These are phyloP conservation scores for Sporothrix euskadiensis DNA, from an alignment of 2,329 filamentous ascomycete species.

Conservation along the genomic window DNA sequence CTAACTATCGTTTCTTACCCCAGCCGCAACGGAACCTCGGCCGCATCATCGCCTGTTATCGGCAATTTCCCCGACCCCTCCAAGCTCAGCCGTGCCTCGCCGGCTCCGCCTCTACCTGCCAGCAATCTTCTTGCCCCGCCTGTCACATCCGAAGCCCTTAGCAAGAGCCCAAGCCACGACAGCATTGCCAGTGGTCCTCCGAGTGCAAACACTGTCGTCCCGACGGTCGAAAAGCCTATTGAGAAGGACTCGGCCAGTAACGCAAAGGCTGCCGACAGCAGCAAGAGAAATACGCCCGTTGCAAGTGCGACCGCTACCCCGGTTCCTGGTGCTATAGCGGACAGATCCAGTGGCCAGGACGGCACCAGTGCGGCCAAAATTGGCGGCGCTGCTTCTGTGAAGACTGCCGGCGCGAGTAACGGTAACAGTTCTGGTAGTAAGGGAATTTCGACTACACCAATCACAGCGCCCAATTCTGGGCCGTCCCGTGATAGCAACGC, in stretches of 20 bases:
- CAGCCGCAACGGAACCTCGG: constrained; percentile 51
- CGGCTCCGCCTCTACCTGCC: constrained; percentile 46
- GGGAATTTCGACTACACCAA: neutral
- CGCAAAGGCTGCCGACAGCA: neutral
- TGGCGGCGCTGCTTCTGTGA: neutral
- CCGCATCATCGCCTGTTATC: constrained; percentile 74
- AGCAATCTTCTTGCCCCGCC: constrained; percentile 12
- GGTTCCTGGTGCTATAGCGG: neutral
- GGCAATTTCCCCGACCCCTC: constrained; percentile 65
- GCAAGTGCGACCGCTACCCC: neutral
- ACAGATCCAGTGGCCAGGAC: neutral
- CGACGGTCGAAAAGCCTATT: neutral
- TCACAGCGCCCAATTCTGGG: neutral
- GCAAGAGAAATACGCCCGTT: neutral
- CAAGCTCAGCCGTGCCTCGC: constrained; percentile 55
- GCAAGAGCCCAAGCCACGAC: constrained; percentile 11
- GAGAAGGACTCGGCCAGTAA: neutral
- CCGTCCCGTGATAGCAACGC: neutral
- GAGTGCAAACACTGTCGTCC: neutral
- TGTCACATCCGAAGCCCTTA: neutral
- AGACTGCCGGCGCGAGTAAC: neutral
- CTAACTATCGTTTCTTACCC: constrained; percentile 14
- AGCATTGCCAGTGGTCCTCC: neutral
- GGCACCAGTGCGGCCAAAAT: neutral
- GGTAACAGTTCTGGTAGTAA: neutral